Base-by-base conservation (phyloP, 108 stramenopile species). In the Tribonema minus region DNA sequence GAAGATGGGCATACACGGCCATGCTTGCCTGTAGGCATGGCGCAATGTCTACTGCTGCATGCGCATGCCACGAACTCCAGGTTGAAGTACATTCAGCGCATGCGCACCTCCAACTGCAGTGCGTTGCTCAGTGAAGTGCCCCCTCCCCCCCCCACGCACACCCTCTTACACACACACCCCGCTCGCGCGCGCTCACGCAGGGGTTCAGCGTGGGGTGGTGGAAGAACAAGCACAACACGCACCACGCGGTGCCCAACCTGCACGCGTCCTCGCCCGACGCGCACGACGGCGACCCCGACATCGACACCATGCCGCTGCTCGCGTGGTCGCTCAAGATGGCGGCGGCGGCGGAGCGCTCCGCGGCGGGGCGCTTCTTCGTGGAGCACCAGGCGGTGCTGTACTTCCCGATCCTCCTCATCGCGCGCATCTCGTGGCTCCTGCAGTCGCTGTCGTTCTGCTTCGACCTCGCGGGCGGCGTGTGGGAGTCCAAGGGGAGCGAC, bases 251-350 rank as follows among this genome's bases (percentile, higher is more conserved):
- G 3, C 96, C 98, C 79, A 98, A 99, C 87, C 87, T 95, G 28
- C 95, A 97, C 91, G 76, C 82, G 67, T 85, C 84, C 40, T 32
- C 60, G 36, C 72, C 78, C 1, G 84, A 81, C 35, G 85, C 85
- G 12, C 58, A 61, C 29, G 85, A 86, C 36, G 87, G 87, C 0
- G 87, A 87, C 67, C 87, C 87, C 6, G 88, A 88, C 41, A 96
- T 99, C 66, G 96, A 99, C 88, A 99, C 98, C 3, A 95, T 98
- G 95, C 98, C 98, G 30, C 81, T 99, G 23, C 86, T 99, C 32
- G 96, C 98, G 15, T 99, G 96, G 96, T 92, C 92, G 20, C 67
- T 95, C 67, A 92, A 91, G 72, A 95, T 96, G 86, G 95, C 95
- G 3, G 92, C 93, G 74, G 86, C 88, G 15, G 96, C 92, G 7